phyloP scores from a whole-genome alignment of 345 rosid genomes.

The Psidium friedrichsthalianum region DNA sequence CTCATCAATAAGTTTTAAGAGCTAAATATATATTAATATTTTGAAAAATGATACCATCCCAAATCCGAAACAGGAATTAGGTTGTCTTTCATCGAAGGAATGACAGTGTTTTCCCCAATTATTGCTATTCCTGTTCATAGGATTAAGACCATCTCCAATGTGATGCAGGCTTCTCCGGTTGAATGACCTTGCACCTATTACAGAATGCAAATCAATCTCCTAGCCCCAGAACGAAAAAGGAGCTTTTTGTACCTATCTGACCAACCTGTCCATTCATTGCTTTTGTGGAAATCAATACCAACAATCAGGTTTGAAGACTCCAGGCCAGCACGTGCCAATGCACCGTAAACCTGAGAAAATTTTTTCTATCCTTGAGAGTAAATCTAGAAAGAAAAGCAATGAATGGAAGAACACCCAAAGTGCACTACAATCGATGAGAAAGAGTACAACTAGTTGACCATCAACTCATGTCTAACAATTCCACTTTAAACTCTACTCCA shows the following conservation, averaged over 20 bases:
- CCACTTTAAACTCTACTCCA: background rate
- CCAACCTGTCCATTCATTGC: slow-evolving; percentile 81
- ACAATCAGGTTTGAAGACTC: slow-evolving; percentile 78
- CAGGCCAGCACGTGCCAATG: slow-evolving; percentile 53
- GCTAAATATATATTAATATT: background rate
- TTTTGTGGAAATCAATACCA: slow-evolving; percentile 77
- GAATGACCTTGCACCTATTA: background rate
- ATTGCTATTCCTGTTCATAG: slow-evolving; percentile 2
- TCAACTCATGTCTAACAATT: background rate
- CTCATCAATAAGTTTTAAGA: background rate
- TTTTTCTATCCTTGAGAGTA: background rate
- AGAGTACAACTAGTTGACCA: background rate
- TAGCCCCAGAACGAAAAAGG: background rate
- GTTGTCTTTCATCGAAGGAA: slow-evolving; percentile 45
- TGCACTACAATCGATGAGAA: too few relatives aligned
- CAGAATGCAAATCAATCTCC: background rate
- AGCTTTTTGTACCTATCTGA: background rate
- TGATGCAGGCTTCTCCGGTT: slow-evolving; percentile 1
- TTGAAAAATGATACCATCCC: slow-evolving; percentile 26
- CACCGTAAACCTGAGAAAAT: slow-evolving; percentile 40
- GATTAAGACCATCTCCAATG: background rate
- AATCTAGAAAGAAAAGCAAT: too few relatives aligned
- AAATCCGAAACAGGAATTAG: slow-evolving; percentile 42
- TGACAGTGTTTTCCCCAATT: slow-evolving; percentile 10
- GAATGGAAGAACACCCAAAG: background rate